These are phyloP conservation scores for Yamadazyma atlantica DNA, from an alignment of 1,139 yeast species.

Conservation along the genomic window DNA sequence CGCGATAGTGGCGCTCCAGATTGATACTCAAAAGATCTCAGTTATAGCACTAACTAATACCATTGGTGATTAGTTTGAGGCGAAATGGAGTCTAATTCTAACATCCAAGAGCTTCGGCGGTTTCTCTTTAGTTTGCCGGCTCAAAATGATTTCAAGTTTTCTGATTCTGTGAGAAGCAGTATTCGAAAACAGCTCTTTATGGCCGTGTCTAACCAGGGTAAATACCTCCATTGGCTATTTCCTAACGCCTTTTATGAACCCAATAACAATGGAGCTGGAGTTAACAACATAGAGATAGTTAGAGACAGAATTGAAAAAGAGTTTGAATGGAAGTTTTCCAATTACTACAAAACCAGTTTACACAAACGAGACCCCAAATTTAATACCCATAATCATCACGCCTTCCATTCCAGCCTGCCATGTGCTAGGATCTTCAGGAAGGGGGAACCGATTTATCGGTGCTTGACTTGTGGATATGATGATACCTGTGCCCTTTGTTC, in stretches of 20 bases:
- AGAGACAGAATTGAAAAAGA: slow-evolving; percentile 29
- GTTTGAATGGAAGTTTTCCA: slow-evolving; percentile 36
- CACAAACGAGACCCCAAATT: slow-evolving; percentile 21
- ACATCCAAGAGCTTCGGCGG: slow-evolving; percentile 18
- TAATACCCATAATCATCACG: slow-evolving; percentile 34
- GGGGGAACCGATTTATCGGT: slow-evolving; percentile 87
- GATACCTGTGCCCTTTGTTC: slow-evolving; percentile 87
- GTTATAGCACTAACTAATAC: not conserved
- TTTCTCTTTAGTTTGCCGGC: slow-evolving; percentile 36
- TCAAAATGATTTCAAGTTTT: slow-evolving; percentile 34
- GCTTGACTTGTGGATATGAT: slow-evolving; percentile 81
- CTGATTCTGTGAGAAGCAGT: slow-evolving; percentile 32
- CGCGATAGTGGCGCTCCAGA: slow-evolving; percentile 1
- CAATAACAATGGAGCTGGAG: slow-evolving; percentile 7
- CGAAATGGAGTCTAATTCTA: not conserved
- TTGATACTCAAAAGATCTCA: too few relatives aligned
- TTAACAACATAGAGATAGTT: slow-evolving; percentile 8
- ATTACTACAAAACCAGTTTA: slow-evolving; percentile 27
- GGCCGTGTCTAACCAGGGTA: slow-evolving; percentile 52
- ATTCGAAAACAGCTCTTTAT: slow-evolving; percentile 52
- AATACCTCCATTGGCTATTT: slow-evolving; percentile 49
- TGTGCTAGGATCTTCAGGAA: slow-evolving; percentile 74
- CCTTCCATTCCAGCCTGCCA: slow-evolving; percentile 65
- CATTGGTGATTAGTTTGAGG: not conserved
- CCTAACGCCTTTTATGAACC: slow-evolving; percentile 35